These are phyloP conservation scores for Lepidium africanum DNA, from an alignment of 345 rosid species.

Conservation along the genomic window DNA sequence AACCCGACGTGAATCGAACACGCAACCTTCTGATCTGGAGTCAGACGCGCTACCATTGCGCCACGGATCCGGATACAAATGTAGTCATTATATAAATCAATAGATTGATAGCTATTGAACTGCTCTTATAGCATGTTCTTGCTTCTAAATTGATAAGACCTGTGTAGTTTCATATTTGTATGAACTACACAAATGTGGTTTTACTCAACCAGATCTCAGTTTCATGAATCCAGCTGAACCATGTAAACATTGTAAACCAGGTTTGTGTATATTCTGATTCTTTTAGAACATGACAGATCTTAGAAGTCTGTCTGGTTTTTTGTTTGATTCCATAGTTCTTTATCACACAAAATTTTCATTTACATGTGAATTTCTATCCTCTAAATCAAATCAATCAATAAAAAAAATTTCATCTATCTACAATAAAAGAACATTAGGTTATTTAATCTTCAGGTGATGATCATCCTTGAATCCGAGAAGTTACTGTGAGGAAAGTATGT, in stretches of 20 bases:
- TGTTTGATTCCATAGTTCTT: not conserved
- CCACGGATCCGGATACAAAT: constrained; percentile 61
- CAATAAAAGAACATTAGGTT: not conserved
- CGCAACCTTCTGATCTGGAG: constrained; percentile 99
- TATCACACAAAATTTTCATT: not conserved
- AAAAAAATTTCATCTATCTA: not conserved
- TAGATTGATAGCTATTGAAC: too few species aligned
- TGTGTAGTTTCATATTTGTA: too few species aligned
- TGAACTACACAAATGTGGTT: too few species aligned
- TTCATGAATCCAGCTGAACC: too few species aligned
- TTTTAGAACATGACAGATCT: not conserved
- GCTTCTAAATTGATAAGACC: too few species aligned
- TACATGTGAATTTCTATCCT: not conserved
- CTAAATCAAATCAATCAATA: not conserved
- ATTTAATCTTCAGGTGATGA: not conserved
- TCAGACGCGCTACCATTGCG: constrained; percentile 99
- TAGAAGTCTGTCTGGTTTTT: not conserved
- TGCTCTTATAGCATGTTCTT: too few species aligned
- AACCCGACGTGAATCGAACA: constrained; percentile 22
- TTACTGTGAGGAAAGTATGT: constrained; percentile 31
- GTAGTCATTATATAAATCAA: too few species aligned
- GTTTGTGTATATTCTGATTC: not conserved
- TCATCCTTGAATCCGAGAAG: constrained; percentile 19
- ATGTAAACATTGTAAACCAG: too few species aligned
- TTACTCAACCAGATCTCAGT: too few species aligned